Conservation (phyloP, 345 rosid species). For the Syzygium jambos region DNA sequence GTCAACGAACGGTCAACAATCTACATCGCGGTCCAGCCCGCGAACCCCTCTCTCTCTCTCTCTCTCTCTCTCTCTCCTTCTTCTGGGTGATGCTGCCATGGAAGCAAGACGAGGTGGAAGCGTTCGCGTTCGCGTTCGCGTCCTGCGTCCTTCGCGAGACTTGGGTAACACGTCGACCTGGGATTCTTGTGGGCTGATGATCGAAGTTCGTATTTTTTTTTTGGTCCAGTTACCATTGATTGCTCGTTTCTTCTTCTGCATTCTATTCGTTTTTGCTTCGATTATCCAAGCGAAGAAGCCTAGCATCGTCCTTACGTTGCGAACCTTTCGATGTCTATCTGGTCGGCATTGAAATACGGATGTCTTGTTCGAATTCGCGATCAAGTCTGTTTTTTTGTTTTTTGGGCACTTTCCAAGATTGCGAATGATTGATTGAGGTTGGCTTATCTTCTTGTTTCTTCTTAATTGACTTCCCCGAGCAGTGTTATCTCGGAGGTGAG, state of each 20-base stretch:
- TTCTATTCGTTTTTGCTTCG: not conserved
- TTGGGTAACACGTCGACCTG: not conserved
- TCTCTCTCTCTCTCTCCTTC: not conserved
- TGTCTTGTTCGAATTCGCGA: not conserved
- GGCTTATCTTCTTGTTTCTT: not conserved
- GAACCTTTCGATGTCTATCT: not conserved
- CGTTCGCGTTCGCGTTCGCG: not conserved
- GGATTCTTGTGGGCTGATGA: not conserved
- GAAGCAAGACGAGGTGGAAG: not conserved
- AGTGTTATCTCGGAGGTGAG: not conserved
- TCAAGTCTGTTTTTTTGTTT: not conserved
- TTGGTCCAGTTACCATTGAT: not conserved
- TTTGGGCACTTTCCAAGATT: not conserved
- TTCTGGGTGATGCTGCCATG: not conserved
- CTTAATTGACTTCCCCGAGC: not conserved
- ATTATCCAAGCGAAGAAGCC: not conserved
- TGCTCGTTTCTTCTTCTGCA: not conserved
- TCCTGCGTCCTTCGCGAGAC: not conserved
- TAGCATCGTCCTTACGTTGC: not conserved
- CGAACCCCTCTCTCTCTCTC: not conserved
- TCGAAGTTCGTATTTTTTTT: not conserved
- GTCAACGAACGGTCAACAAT: not conserved
- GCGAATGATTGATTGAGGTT: not conserved
- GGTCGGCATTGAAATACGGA: not conserved
- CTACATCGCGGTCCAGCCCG: not conserved